phyloP scores from a whole-genome alignment of 306 rosid genomes.

The Sechiopsis laciniata region DNA sequence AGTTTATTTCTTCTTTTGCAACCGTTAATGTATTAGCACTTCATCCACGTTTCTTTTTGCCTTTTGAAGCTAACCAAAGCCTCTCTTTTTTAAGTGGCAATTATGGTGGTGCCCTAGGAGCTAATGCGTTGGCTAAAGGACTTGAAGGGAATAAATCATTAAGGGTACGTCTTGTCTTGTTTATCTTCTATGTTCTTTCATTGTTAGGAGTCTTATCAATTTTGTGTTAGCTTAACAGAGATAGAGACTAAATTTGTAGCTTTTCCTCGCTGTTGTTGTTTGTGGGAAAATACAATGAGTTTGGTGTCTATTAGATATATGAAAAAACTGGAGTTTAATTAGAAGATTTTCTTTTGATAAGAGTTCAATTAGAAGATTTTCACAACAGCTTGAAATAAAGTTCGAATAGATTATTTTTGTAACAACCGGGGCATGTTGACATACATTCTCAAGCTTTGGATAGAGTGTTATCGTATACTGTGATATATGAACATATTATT shows the following conservation, averaged over 20 bases:
- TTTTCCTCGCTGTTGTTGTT: neutral
- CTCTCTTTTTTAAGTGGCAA: constrained; percentile 62
- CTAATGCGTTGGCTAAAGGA: constrained; percentile 88
- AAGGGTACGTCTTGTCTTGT: constrained; percentile 47
- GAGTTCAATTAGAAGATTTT: too few species aligned
- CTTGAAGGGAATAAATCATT: constrained; percentile 88
- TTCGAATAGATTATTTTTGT: too few species aligned
- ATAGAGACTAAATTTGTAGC: neutral
- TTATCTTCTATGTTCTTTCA: constrained; percentile 23
- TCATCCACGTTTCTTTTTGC: constrained; percentile 25
- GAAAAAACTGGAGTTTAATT: too few species aligned
- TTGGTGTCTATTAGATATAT: too few species aligned
- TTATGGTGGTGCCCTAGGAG: constrained; percentile 98
- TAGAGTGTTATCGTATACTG: too few species aligned
- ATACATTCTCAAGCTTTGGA: too few species aligned
- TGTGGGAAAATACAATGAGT: too few species aligned
- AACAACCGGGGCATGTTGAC: too few species aligned
- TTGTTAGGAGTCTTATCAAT: neutral
- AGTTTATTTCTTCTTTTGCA: neutral
- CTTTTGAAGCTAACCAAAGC: constrained; percentile 24
- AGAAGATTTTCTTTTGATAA: too few species aligned
- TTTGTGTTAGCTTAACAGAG: neutral
- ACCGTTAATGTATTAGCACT: neutral
- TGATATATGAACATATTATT: too few species aligned
- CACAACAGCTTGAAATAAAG: too few species aligned